Evolutionary conservation across 352 stramenopile species (phyloP), one percentile per base, ranked within the genome.

Genomic region (Phytophthora fragariaefolia): DNA sequence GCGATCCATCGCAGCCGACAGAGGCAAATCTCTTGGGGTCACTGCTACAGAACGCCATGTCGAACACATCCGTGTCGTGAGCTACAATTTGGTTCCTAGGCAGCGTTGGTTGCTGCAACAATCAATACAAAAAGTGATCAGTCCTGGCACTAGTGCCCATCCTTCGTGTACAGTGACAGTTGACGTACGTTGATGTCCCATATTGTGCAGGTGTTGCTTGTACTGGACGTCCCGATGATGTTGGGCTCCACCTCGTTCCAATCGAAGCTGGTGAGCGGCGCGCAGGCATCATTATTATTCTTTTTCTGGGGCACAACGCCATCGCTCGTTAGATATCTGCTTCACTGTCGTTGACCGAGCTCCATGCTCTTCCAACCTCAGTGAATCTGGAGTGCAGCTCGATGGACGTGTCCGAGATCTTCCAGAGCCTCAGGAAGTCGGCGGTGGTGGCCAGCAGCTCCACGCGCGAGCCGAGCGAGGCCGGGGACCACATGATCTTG

Each of bases 161-260:
- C n/a, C n/a, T n/a, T n/a, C n/a, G n/a, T 48, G 10, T 43, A 22
- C n/a, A 27, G 20, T 22, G 26, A 9, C 34, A 58, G 24, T 17
- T 9, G 20, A 58, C 92, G 67, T 56, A 98, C 94, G 38, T 95
- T 96, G 43, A 99, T 77, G 68, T 99, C 97, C 97, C 97, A 99
- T 59, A 99, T 99, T 13, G 97, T 99, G 81, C 97, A 99, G 5
- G 97, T 99, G 9, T 94, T 99, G 60, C 99, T 97, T 61, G 99
- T 99, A 49, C 85, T 98, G 4, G 87, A 98, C 7, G 97, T 99
- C 17, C 96, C 96, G 26, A 99, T 92, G 40, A 99, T 95, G 38
- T 83, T 96, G 1, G 96, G 89, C 69, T 99, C 97, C 18, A 89
- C 71, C 50, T 99, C 94, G 77, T 98, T 99, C 98, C 98, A 99